Conservation (phyloP, 257 asterid genomes). For the Ballota nigra region DNA sequence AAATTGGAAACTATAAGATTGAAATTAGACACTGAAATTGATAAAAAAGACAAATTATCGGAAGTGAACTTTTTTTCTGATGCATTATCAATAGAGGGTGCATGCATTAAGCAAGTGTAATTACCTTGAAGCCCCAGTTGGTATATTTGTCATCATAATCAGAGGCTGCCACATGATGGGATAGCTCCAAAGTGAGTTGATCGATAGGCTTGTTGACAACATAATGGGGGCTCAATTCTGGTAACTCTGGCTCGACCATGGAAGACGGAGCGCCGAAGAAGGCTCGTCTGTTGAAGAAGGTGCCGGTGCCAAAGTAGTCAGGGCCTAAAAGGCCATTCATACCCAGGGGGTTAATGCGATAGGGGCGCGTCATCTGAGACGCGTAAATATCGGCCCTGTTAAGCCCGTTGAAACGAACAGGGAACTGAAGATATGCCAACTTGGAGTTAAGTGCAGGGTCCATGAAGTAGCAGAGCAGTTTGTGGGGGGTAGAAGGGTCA, state of each 20-base stretch:
- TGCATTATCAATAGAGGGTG: too few species aligned
- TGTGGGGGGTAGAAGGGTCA: constrained; percentile 58
- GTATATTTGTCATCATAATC: constrained; percentile 54
- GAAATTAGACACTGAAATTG: too few species aligned
- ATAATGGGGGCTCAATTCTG: constrained; percentile 37
- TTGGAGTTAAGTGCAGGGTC: constrained; percentile 31
- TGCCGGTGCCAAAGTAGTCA: constrained; percentile 47
- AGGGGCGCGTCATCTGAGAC: constrained; percentile 37
- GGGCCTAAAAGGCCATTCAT: constrained; percentile 56
- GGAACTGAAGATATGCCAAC: constrained; percentile 66
- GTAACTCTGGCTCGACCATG: constrained; percentile 33
- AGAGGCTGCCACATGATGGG: constrained; percentile 56
- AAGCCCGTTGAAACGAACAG: constrained; percentile 42
- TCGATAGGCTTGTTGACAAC: constrained; percentile 29
- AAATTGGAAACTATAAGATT: too few species aligned
- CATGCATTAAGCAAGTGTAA: background rate
- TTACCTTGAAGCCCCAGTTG: constrained; percentile 66
- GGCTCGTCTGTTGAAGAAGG: constrained; percentile 47
- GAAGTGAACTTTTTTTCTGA: too few species aligned
- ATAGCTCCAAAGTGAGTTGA: constrained; percentile 28
- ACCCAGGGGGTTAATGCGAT: constrained; percentile 42
- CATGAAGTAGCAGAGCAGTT: constrained; percentile 51
- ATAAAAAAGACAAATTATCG: too few species aligned
- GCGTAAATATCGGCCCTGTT: constrained; percentile 60
- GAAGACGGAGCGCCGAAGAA: constrained; percentile 48